phyloP scores from a whole-genome alignment of 164 flowering plant species.

The Magnolia sinica region DNA sequence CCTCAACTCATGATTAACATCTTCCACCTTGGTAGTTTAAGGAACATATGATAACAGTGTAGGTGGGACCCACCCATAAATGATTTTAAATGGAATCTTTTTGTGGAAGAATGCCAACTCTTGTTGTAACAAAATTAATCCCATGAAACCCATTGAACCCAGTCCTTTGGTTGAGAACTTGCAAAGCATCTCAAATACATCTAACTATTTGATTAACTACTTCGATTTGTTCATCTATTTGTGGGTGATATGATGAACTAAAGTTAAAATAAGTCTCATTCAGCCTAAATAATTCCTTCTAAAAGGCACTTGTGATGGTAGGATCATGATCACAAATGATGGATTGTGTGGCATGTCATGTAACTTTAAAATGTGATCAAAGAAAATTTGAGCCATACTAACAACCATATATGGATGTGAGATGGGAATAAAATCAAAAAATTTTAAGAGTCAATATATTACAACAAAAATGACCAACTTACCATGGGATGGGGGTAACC shows the following conservation, averaged over 20 bases:
- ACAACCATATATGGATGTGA: background rate
- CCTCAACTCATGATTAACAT: background rate
- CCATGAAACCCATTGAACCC: background rate
- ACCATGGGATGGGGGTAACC: background rate
- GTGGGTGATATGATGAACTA: background rate
- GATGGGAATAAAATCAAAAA: background rate
- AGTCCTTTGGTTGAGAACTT: background rate
- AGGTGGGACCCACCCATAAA: background rate
- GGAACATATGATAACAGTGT: background rate
- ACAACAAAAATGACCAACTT: background rate
- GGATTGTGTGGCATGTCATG: background rate
- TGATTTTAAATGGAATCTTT: background rate
- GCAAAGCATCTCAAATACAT: background rate
- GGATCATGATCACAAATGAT: background rate
- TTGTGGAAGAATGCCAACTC: background rate
- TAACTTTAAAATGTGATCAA: background rate
- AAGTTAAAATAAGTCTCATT: background rate
- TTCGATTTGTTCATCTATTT: background rate
- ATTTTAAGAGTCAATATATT: background rate
- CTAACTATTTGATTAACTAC: background rate
- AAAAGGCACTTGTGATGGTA: background rate
- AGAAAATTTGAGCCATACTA: conserved; percentile 1
- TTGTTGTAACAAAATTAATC: background rate
- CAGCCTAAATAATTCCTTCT: background rate
- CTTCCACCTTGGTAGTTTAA: background rate